A percentile compares a stretch with the other conserved stretches of the same genome.
These are phyloP conservation scores for Hypoxylon fragiforme DNA, from an alignment of 495 filamentous ascomycete species.

Conservation along the genomic window DNA sequence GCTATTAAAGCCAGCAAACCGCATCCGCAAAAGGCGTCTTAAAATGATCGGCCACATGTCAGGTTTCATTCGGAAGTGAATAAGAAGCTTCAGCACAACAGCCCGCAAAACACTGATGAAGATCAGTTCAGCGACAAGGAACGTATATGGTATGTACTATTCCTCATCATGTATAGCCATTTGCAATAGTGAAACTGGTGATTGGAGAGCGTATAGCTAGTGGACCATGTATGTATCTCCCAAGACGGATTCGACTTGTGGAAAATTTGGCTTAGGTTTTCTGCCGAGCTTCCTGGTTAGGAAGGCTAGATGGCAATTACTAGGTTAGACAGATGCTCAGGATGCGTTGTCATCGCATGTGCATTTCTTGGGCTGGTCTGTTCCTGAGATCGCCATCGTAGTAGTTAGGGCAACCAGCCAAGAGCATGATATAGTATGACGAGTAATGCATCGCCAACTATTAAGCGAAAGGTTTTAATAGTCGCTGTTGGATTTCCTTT, in stretches of 20 bases:
- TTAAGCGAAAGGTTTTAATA: slow-evolving; percentile 9
- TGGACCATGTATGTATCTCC: background rate
- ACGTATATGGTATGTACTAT: slow-evolving; percentile 5
- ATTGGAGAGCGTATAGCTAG: slow-evolving; percentile 5
- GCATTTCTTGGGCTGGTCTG: slow-evolving; percentile 10
- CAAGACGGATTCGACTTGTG: slow-evolving; percentile 13
- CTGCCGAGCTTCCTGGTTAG: slow-evolving; percentile 31
- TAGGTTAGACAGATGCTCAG: slow-evolving; percentile 16
- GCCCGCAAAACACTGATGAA: background rate
- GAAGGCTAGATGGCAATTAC: slow-evolving; percentile 24
- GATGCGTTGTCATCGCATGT: slow-evolving; percentile 33
- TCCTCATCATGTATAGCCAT: background rate
- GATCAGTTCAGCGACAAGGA: slow-evolving; percentile 3
- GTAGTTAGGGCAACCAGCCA: slow-evolving; percentile 8
- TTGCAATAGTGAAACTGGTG: background rate
- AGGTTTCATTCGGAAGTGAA: background rate
- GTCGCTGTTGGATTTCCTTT: background rate
- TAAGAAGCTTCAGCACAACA: background rate
- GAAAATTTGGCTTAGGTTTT: slow-evolving; percentile 34
- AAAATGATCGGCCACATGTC: slow-evolving; percentile 12
- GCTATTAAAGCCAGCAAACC: slow-evolving; percentile 5
- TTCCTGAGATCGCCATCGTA: slow-evolving; percentile 13
- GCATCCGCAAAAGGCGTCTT: background rate
- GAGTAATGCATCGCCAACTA: slow-evolving; percentile 1
- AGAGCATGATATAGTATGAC: background rate